Evolutionary conservation across 768 basidiomycete genomes (phyloP), one percentile per base, ranked within the genome.

Genomic region (Suillus tomentosus): DNA sequence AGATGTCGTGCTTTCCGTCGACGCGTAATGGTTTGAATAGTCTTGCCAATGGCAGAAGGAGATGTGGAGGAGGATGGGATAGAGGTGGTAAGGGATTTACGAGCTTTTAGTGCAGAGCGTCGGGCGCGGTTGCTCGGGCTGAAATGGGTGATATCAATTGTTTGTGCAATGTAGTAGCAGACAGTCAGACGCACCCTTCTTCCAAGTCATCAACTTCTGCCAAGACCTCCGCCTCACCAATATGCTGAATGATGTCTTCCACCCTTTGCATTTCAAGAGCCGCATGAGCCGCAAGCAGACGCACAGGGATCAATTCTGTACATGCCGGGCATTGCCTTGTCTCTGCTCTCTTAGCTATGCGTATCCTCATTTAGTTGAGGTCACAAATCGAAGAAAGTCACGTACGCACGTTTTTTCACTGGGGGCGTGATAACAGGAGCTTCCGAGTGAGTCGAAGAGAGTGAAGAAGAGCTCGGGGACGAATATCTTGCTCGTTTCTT

Each of bases 281-380:
- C 3, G 83, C 81, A 68, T 94, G 92, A 62, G 78, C 80, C 3
- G 79, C 80, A 17, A 94, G 79, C n/a, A 93, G 80, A 14, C 91
- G 87, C 27, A 92, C 71, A 15, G 92, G 91, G 48, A 94, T 89
- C 45, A 72, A 72, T 72, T 94, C 91, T 15, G 81, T 77, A 75
- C 92, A 94, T 45, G 89, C 84, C 2, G 92, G 92, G 70, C 92
- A 94, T 64, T 79, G 79, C 63, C 86, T 81, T 3, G 90, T 94
- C 71, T 92, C 91, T 19, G 88, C 91, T 51, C 88, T 85, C 73
- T 86, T 90, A 4, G 81, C 90, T 91, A 63, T 59, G 60, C 34
- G 37, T n/a, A 13, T 47, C 27, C 59, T 58, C 65, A 11, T 64
- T 55, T 5, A 39, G 17, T 36, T 27, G 22, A 27, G 27, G 17